Percentiles rank a stretch among this genome's conserved stretches.
Evolutionary conservation across 768 basidiomycete genomes (phyloP).

Genomic region (Lyophyllum semitale): DNA sequence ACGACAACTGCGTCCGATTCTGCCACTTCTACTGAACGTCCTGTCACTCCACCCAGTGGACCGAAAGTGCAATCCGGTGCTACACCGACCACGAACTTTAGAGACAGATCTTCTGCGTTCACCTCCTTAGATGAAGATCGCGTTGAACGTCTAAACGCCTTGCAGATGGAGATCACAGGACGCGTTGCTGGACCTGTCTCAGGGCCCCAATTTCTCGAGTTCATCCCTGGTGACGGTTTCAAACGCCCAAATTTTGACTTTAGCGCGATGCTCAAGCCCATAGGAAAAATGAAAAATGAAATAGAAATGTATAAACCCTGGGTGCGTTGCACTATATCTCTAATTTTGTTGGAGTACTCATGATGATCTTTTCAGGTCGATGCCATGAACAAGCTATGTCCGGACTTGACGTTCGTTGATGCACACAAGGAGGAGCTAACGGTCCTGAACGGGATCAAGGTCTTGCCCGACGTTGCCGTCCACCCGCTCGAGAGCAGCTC

Average conservation of each 20-base stretch:
- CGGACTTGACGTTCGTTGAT: not conserved
- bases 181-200: not conserved
- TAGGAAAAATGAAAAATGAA: not conserved
- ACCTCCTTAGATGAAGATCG: not conserved
- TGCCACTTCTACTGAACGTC: not conserved
- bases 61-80: not conserved
- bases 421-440: not conserved
- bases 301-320: not conserved
- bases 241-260: not conserved
- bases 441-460: not conserved
- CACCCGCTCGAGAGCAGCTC: not conserved
- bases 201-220: not conserved
- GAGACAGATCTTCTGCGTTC: not conserved
- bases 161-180: not conserved
- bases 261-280: not conserved
- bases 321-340: not conserved
- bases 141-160: not conserved
- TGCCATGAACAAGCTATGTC: not conserved
- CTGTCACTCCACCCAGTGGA: not conserved
- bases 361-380: not conserved
- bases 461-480: not conserved
- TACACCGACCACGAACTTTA: not conserved
- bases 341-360: not conserved
- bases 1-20: not conserved
- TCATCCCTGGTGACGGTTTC: not conserved